Evolutionary conservation across 257 asterid genomes (phyloP), one percentile per base, ranked within the genome.

Genomic region (Ligustrum vulgare): DNA sequence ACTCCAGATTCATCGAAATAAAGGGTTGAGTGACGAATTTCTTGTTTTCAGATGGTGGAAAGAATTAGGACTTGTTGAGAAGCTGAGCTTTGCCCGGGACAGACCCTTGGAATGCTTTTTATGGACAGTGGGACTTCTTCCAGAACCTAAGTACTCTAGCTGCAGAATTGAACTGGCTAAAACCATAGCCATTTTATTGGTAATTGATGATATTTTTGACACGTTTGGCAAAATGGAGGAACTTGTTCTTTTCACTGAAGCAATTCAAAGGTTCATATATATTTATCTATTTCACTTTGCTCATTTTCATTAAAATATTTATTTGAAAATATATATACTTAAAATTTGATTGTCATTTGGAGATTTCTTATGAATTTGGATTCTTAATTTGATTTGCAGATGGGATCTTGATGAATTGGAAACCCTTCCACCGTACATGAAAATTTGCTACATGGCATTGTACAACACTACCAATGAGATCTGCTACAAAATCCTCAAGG

Each of bases 341-440:
- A 41, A 41, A 4, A 41, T 41, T 41, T 41, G 15, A 41, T 10
- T 41, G 47, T 41, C 16, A 18, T 13, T 5, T 2, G 2, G 5
- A 18, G 8, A 1, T 41, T 63, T 39, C 15, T 13, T 41, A 39
- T 2, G 23, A 16, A n/a, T 51, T 51, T 51, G 62, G 11, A 37
- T 28, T 10, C 43, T 10, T 45, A 34, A 34, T 69, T 35, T 22
- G 35, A 37, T 70, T 72, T 39, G 33, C 80, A 90, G 96, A 84
- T 88, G 96, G 93, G 93, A 88, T 80, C 89, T 90, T 49, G 88
- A 85, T 41, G 89, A 91, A 69, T 87, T 90, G 81, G 89, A 85
- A 74, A 81, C 54, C 5, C 84, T 90, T 12, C 93, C 96, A 0
- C 87, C 86, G 12, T 90, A 90, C 82, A 90, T 90, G 96, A 88